Evolutionary conservation across 1,284 basidiomycete genomes (phyloP).

Genomic region (Ustilago trichophora): DNA sequence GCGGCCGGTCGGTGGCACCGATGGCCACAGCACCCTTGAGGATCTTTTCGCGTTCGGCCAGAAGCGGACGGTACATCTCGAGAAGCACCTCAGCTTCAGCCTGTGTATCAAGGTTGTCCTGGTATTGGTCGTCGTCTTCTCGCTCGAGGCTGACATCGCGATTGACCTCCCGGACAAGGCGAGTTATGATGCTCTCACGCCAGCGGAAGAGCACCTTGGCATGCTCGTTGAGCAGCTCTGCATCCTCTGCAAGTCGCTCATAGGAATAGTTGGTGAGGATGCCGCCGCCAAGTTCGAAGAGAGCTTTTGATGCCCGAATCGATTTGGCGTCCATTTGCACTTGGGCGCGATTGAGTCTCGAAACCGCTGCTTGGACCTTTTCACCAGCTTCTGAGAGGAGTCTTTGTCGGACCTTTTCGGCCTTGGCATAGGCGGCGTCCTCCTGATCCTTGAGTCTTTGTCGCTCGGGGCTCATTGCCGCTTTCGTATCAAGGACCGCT

Average conservation of each 20-base stretch:
- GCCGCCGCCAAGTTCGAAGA: constrained; percentile 30
- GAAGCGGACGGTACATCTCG: constrained; percentile 61
- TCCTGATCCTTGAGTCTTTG: constrained; percentile 43
- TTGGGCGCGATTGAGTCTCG: constrained; percentile 14
- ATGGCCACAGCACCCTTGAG: constrained; percentile 52
- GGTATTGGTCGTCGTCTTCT: constrained; percentile 62
- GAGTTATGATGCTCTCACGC: constrained; percentile 47
- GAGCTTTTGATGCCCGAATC: constrained; percentile 10
- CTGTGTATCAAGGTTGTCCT: constrained; percentile 62
- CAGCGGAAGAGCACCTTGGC: constrained; percentile 50
- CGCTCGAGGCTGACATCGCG: constrained; percentile 58
- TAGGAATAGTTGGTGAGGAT: constrained; percentile 19
- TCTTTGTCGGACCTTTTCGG: constrained; percentile 53
- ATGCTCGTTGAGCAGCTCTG: constrained; percentile 41
- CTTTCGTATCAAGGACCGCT: background rate
- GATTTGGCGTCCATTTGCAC: background rate
- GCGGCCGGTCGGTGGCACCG: constrained; percentile 52
- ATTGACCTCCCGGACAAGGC: constrained; percentile 54
- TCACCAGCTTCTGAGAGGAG: constrained; percentile 51
- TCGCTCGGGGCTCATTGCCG: constrained; percentile 17
- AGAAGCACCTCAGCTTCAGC: constrained; percentile 60
- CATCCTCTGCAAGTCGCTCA: constrained; percentile 3
- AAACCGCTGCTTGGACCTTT: constrained; percentile 32
- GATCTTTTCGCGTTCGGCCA: constrained; percentile 59
- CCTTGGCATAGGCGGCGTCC: constrained; percentile 52